Evolutionary conservation across 345 rosid genomes (phyloP).

Genomic region (Brassica nigra): DNA sequence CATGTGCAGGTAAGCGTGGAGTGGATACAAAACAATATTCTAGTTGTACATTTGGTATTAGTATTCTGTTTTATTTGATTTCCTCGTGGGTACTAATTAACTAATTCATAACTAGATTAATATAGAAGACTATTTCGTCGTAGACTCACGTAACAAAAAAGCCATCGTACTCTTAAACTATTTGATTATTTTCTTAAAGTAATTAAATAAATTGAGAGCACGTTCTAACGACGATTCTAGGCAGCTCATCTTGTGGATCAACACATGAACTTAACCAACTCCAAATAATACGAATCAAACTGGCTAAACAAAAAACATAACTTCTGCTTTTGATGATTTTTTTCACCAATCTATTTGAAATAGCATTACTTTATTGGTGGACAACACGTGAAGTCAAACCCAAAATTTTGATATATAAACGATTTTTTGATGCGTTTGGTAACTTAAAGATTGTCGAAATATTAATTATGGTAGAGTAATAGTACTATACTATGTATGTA

Average conservation of each 20-base stretch:
- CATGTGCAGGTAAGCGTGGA: slow-evolving; percentile 1
- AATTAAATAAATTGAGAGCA: background rate
- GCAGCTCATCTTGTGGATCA: background rate
- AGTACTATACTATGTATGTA: background rate
- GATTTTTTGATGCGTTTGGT: background rate
- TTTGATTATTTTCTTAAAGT: background rate
- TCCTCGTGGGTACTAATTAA: background rate
- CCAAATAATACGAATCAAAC: background rate
- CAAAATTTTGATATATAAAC: background rate
- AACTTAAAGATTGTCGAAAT: background rate
- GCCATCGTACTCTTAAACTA: background rate
- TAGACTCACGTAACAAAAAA: background rate
- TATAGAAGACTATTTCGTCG: background rate
- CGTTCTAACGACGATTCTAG: background rate
- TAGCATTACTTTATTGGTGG: background rate
- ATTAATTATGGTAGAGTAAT: background rate
- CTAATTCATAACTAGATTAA: background rate
- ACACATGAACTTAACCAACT: background rate
- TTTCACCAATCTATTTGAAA: background rate
- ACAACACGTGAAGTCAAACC: background rate
- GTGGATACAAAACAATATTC: background rate
- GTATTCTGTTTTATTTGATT: background rate
- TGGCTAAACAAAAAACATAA: background rate
- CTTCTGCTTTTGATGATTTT: background rate
- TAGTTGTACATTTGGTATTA: background rate